Percentiles rank a stretch among this genome's conserved stretches.
These are phyloP conservation scores for Echinosophora koreensis DNA, from an alignment of 306 rosid species.

Conservation along the genomic window DNA sequence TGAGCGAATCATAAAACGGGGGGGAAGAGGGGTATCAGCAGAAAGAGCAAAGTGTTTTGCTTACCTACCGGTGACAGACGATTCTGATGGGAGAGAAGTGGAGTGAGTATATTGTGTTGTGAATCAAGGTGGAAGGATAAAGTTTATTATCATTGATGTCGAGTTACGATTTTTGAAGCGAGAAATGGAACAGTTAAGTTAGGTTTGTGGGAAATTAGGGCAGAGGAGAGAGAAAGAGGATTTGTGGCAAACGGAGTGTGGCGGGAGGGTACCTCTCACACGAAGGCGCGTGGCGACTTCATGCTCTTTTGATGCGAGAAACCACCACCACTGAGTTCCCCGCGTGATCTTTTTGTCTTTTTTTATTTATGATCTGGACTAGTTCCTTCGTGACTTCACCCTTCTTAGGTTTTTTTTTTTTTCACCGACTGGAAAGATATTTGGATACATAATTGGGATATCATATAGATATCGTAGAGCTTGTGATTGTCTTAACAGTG, in stretches of 20 bases:
- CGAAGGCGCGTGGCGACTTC: conserved; percentile 60
- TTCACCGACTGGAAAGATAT: no score
- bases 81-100: conserved; percentile 30
- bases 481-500: no score
- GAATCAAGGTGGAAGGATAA: background rate
- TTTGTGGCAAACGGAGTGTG: conserved; percentile 51
- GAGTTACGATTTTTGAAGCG: background rate
- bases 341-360: conserved; percentile 52
- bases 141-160: background rate
- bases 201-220: conserved; percentile 44
- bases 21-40: background rate
- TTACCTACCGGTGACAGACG: conserved; percentile 37
- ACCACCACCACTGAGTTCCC: conserved; percentile 39
- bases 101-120: background rate
- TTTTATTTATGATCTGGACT: background rate
- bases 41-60: background rate
- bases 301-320: conserved; percentile 20
- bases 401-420: no score
- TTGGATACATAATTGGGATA: no score
- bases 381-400: no score
- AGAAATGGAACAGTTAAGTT: conserved; percentile 39
- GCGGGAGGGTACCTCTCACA: conserved; percentile 55
- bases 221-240: conserved; percentile 38
- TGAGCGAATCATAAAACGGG: background rate
- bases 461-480: no score